Conservation (phyloP, 1,139 yeast genomes). For the Magnusiomyces suaveolens region DNA sequence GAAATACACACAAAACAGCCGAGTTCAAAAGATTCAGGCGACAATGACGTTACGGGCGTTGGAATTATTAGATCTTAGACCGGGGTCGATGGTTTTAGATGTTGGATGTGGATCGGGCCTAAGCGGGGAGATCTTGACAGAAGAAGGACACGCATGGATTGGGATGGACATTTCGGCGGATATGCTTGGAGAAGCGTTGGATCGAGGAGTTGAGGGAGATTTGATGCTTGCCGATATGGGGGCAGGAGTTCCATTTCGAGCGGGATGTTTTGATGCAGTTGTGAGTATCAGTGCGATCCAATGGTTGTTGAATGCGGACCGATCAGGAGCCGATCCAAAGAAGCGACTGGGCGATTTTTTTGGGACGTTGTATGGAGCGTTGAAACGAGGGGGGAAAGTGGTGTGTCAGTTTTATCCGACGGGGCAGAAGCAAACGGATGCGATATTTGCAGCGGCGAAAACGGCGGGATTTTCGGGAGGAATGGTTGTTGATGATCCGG, state of each 20-base stretch:
- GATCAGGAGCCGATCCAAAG: slow-evolving; percentile 76
- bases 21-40: slow-evolving; percentile 97
- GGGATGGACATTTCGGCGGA: slow-evolving; percentile 96
- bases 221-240: slow-evolving; percentile 88
- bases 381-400: slow-evolving; percentile 91
- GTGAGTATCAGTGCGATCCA: slow-evolving; percentile 91
- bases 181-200: slow-evolving; percentile 91
- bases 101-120: slow-evolving; percentile 97
- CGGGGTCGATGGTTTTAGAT: slow-evolving; percentile 66
- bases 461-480: slow-evolving; percentile 97
- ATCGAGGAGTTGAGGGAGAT: slow-evolving; percentile 90
- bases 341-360: slow-evolving; percentile 72
- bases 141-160: slow-evolving; percentile 90
- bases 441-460: slow-evolving; percentile 75
- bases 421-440: slow-evolving; percentile 73
- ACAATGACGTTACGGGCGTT: slow-evolving; percentile 92
- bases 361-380: slow-evolving; percentile 74
- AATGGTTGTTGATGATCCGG: slow-evolving; percentile 85
- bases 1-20: slow-evolving; percentile 84
- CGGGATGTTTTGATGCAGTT: slow-evolving; percentile 96
- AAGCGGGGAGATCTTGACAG: slow-evolving; percentile 86
- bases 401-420: slow-evolving; percentile 96
- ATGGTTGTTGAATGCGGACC: slow-evolving; percentile 96
- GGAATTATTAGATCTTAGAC: slow-evolving; percentile 67
- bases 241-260: slow-evolving; percentile 84